phyloP scores from a whole-genome alignment of 2,329 filamentous ascomycete species.

The Diplodia mutila region DNA sequence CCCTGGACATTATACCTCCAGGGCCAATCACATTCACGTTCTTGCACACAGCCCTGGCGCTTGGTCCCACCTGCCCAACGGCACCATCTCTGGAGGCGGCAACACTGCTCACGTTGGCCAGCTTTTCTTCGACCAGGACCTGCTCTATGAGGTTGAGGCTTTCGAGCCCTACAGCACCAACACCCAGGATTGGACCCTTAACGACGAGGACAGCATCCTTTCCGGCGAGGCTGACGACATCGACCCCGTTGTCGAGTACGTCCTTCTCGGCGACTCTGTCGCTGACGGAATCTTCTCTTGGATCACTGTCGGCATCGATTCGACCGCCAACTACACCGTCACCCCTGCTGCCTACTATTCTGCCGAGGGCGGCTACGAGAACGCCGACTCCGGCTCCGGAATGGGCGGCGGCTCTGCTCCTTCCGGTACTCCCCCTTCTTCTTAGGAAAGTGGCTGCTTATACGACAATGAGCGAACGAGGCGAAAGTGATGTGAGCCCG shows the following conservation, averaged over 20 bases:
- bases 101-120: conserved; percentile 65
- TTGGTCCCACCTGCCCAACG: conserved; percentile 48
- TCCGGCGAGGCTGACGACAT: conserved; percentile 54
- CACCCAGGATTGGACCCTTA: conserved; percentile 50
- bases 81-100: conserved; percentile 54
- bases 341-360: conserved; percentile 26
- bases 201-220: conserved; percentile 57
- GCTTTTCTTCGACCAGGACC: conserved; percentile 65
- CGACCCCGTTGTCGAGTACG: conserved; percentile 62
- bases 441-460: neutral
- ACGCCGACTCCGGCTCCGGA: conserved; percentile 3
- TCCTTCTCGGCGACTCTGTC: conserved; percentile 57
- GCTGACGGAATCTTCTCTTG: conserved; percentile 40
- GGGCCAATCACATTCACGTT: conserved; percentile 46
- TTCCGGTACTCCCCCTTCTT: conserved; percentile 8
- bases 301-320: conserved; percentile 30
- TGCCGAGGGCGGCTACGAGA: conserved; percentile 22
- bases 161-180: conserved; percentile 51
- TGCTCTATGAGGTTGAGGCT: conserved; percentile 57
- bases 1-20: conserved; percentile 50
- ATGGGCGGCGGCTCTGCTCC: conserved; percentile 12
- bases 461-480: neutral
- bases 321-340: conserved; percentile 23
- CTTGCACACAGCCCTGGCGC: conserved; percentile 44
- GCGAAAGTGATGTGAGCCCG: neutral